Conservation (phyloP, 345 rosid species). For the Citrus medica region DNA sequence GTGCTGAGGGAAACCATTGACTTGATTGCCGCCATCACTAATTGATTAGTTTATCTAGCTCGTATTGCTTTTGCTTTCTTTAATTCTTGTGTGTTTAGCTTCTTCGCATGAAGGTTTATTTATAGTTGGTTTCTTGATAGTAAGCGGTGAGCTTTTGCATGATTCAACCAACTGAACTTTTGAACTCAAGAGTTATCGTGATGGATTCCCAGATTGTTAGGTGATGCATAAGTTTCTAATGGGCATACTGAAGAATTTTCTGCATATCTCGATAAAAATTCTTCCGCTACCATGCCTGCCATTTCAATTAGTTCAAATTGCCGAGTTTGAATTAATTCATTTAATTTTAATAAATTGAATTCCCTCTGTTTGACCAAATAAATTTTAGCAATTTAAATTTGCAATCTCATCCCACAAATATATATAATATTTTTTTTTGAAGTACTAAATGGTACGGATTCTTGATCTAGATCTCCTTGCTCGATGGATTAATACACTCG, state of each 20-base stretch:
- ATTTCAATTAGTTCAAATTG: background rate
- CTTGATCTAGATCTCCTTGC: background rate
- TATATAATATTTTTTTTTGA: no score
- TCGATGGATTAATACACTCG: no score
- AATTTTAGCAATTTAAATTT: no score
- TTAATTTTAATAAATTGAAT: no score
- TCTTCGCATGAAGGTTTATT: background rate
- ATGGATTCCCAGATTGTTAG: background rate
- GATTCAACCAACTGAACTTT: constrained; percentile 19
- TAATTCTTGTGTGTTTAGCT: background rate
- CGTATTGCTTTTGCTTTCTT: no score
- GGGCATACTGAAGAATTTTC: background rate
- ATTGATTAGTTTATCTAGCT: background rate
- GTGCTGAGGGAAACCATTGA: background rate
- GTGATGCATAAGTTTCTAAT: background rate
- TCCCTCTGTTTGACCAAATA: no score
- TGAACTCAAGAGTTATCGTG: constrained; percentile 12
- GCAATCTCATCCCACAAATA: no score
- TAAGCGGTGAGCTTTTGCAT: constrained; percentile 6
- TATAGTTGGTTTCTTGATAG: constrained; percentile 11
- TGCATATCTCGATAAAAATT: background rate
- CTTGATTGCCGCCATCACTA: constrained; percentile 16
- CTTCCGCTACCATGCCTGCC: background rate
- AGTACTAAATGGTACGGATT: background rate
- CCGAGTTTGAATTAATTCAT: no score